Evolutionary conservation across 495 filamentous ascomycete genomes (phyloP).

Genomic region (Penicillium chermesinum): DNA sequence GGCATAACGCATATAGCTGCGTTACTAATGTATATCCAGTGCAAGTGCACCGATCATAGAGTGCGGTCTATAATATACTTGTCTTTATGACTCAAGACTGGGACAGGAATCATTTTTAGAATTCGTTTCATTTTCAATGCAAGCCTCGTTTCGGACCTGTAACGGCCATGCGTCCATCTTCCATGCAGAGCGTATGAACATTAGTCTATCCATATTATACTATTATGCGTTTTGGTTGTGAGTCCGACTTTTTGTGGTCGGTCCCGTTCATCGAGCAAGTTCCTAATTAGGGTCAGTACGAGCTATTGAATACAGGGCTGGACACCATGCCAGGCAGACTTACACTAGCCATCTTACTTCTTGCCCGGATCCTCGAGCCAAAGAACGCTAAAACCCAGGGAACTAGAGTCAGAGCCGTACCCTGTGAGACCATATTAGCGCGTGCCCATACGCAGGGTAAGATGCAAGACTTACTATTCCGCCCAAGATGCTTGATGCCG

Average conservation of each 20-base stretch:
- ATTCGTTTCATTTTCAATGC: no score
- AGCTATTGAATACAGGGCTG: background rate
- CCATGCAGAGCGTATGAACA: background rate
- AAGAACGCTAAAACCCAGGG: slow-evolving; percentile 83
- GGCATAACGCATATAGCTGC: no score
- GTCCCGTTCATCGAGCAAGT: slow-evolving; percentile 22
- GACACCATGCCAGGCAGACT: slow-evolving; percentile 10
- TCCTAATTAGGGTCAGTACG: slow-evolving; percentile 21
- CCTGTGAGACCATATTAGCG: slow-evolving; percentile 27
- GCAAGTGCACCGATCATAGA: no score
- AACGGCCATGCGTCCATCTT: background rate
- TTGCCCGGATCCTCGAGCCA: slow-evolving; percentile 70
- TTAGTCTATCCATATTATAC: background rate
- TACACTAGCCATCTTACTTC: slow-evolving; percentile 69
- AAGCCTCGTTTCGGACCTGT: background rate
- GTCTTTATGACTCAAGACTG: no score
- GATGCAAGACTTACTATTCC: slow-evolving; percentile 47
- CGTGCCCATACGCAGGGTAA: background rate
- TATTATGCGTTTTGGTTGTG: background rate
- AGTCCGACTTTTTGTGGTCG: background rate
- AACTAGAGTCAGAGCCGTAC: slow-evolving; percentile 63
- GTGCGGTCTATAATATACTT: no score
- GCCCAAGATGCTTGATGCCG: slow-evolving; percentile 72
- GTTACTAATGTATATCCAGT: no score
- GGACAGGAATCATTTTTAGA: no score